Percentiles rank a stretch among this genome's conserved stretches.
phyloP scores from a whole-genome alignment of 139 green algal genomes.

The Ostreobium quekettii region DNA sequence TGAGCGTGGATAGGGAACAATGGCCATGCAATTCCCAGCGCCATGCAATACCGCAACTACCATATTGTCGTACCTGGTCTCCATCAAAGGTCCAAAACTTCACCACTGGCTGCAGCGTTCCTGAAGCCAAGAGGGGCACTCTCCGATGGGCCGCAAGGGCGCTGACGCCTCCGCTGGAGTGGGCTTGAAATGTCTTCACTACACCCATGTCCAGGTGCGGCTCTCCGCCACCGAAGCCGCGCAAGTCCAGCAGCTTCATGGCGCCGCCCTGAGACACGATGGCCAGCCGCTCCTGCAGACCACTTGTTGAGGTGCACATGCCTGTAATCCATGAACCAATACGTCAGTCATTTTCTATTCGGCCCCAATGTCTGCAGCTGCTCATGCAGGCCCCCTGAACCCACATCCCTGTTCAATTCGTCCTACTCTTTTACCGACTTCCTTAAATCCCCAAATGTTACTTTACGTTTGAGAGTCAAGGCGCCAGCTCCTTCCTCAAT shows the following conservation, averaged over 20 bases:
- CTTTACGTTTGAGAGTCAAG: no score
- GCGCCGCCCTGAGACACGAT: not conserved
- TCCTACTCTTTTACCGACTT: no score
- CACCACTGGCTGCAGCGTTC: slow-evolving; percentile 56
- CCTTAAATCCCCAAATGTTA: no score
- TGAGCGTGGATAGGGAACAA: not conserved
- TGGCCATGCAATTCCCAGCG: not conserved
- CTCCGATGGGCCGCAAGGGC: slow-evolving; percentile 63
- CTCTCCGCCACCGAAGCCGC: not conserved
- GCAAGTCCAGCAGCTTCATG: slow-evolving; percentile 4
- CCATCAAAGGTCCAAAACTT: slow-evolving; percentile 58
- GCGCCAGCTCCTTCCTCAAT: no score
- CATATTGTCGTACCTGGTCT: slow-evolving; percentile 52
- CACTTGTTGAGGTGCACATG: not conserved
- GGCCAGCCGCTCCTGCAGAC: not conserved
- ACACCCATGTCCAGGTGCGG: slow-evolving; percentile 18
- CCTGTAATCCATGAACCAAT: no score
- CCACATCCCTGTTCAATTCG: no score
- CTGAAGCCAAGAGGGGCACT: slow-evolving; percentile 74
- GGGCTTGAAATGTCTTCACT: slow-evolving; percentile 57
- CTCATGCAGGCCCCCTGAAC: no score
- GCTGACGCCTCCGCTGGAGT: slow-evolving; percentile 58
- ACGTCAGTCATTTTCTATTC: no score
- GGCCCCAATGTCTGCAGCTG: no score
- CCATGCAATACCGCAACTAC: slow-evolving; percentile 9